Evolutionary conservation across 2,329 filamentous ascomycete genomes (phyloP), one percentile per base, ranked within the genome.

Genomic region (Pezicula rhizophila): DNA sequence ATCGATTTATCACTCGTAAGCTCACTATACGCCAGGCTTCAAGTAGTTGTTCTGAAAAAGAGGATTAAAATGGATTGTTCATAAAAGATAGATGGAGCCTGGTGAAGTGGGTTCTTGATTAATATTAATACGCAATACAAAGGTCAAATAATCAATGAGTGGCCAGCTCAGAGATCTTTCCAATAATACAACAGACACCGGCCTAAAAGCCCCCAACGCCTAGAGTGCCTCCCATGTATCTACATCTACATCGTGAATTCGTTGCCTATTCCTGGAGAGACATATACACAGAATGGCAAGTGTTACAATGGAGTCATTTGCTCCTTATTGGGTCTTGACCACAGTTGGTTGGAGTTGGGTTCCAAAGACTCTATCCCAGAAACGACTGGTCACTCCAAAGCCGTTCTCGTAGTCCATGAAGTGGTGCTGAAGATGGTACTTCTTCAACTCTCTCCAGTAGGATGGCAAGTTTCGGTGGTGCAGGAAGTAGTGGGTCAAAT

Each of bases 351-450:
- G 69, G 46, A 99, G 75, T 70, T 95, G 85, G 1, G 93, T 99
- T 57, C 90, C 89, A 65, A 99, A 99, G 6, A 99, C 72, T 44
- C 72, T 74, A 67, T 99, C 93, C 93, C 93, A 99, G 76, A 99
- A 96, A 57, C 85, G 83, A 75, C 87, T 96, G 28, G 92, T 96
- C 45, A 99, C 92, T 49, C 93, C 93, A 60, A 97, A 99, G 46
- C 93, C 93, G 57, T 96, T 92, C 69, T 99, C 87, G 66, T 95
- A 99, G 67, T 99, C 93, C 53, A 93, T 89, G 69, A 96, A 99
- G 72, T 99, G 93, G 67, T 99, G 93, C 66, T 90, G 83, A 26
- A 99, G 83, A 66, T 99, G 93, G 65, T 96, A 95, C 70, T 96
- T 97, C 82, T 99, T 99, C 61, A 97, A 80, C 56, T 82, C 77